Evolutionary conservation across 2,329 filamentous ascomycete species (phyloP).

Genomic region (Neocucurbitaria cava): DNA sequence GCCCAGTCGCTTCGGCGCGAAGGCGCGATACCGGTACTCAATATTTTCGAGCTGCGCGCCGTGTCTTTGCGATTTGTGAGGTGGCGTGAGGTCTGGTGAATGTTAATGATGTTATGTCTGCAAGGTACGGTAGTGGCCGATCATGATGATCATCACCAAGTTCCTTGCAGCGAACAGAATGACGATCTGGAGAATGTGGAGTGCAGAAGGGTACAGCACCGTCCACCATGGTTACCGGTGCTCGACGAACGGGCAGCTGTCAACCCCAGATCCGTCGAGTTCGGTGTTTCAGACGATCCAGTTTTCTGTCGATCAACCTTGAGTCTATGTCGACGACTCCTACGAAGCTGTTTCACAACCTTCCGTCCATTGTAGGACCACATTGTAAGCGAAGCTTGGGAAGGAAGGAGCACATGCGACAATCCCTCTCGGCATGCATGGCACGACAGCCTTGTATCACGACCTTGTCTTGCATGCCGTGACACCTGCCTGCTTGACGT

Average conservation of each 20-base stretch:
- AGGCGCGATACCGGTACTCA: too few relatives aligned
- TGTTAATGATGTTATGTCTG: neutral
- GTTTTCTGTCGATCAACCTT: neutral
- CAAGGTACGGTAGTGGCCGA: neutral
- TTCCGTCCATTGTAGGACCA: neutral
- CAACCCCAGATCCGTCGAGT: neutral
- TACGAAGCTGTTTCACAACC: neutral
- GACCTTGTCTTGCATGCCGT: constrained; percentile 14
- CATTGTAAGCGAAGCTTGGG: neutral
- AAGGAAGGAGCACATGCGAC: neutral
- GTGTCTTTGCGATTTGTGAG: neutral
- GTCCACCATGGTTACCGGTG: neutral
- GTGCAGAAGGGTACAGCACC: constrained; percentile 13
- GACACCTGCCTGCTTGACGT: constrained; percentile 9
- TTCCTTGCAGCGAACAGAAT: constrained; percentile 14
- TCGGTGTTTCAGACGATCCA: neutral
- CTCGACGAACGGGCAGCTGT: neutral
- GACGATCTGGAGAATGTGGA: constrained; percentile 2
- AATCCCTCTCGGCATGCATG: neutral
- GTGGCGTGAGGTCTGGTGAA: neutral
- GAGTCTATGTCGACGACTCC: neutral
- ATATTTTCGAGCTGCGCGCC: too few relatives aligned
- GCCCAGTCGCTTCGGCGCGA: neutral
- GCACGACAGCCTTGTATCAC: constrained; percentile 17
- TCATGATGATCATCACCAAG: constrained; percentile 10